phyloP scores from a whole-genome alignment of 805 yeast species.

The Zygosaccharomyces bailii region DNA sequence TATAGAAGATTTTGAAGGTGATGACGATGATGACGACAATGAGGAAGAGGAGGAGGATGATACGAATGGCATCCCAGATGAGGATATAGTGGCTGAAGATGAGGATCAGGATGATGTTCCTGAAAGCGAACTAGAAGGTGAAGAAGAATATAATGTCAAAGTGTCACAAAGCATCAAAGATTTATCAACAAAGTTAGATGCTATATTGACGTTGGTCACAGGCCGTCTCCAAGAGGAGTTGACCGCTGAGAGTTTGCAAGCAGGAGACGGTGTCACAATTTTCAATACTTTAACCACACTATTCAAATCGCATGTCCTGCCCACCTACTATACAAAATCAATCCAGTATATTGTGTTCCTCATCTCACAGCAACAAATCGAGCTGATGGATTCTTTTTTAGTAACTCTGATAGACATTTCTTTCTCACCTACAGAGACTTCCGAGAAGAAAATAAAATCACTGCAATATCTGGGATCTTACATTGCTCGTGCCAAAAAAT shows the following conservation, averaged over 20 bases:
- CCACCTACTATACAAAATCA: slow-evolving; percentile 88
- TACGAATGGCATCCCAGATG: slow-evolving; percentile 28
- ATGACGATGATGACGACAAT: slow-evolving; percentile 37
- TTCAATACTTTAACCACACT: slow-evolving; percentile 72
- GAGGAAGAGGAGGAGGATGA: slow-evolving; percentile 34
- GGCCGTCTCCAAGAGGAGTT: slow-evolving; percentile 47
- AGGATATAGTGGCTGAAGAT: slow-evolving; percentile 38
- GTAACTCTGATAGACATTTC: slow-evolving; percentile 81
- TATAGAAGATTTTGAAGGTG: slow-evolving; percentile 54
- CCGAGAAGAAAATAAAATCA: slow-evolving; percentile 79
- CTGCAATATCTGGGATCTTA: slow-evolving; percentile 89
- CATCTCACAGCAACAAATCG: slow-evolving; percentile 75
- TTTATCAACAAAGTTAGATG: slow-evolving; percentile 68
- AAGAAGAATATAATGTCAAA: slow-evolving; percentile 48
- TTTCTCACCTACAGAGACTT: slow-evolving; percentile 61
- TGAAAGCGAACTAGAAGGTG: slow-evolving; percentile 37
- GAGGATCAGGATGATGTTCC: slow-evolving; percentile 35
- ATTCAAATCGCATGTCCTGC: slow-evolving; percentile 77
- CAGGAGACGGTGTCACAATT: slow-evolving; percentile 62
- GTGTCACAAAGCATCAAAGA: slow-evolving; percentile 47
- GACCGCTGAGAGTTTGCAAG: slow-evolving; percentile 47
- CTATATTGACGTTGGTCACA: slow-evolving; percentile 58
- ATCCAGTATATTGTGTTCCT: slow-evolving; percentile 82
- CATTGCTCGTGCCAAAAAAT: slow-evolving; percentile 77
- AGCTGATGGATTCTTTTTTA: slow-evolving; percentile 78